Evolutionary conservation across 2,329 filamentous ascomycete genomes (phyloP).

Genomic region (Eurotiales sp.): DNA sequence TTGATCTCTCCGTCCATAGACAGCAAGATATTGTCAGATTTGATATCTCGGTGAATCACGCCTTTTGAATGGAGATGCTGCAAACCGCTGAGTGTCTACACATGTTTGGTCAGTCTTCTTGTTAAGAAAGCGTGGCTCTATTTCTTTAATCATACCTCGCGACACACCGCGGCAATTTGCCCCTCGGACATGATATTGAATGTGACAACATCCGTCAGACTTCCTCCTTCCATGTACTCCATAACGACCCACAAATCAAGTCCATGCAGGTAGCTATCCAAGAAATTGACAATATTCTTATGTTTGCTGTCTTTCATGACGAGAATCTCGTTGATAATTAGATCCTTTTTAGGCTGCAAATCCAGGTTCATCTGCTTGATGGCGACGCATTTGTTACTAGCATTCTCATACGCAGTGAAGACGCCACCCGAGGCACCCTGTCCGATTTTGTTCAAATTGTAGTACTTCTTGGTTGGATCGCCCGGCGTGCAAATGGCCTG

Average conservation of each 20-base stretch:
- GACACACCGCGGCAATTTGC: constrained; percentile 92
- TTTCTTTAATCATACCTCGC: constrained; percentile 61
- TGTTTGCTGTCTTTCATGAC: constrained; percentile 99
- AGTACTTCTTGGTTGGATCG: constrained; percentile 84
- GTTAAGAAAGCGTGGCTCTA: not conserved
- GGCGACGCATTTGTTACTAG: constrained; percentile 81
- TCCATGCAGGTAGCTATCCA: constrained; percentile 87
- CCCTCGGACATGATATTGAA: constrained; percentile 99
- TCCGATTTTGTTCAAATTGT: constrained; percentile 87
- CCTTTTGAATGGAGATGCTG: constrained; percentile 97
- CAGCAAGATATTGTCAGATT: constrained; percentile 95
- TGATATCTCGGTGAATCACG: constrained; percentile 98
- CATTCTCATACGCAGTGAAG: constrained; percentile 82
- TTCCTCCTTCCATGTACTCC: constrained; percentile 99
- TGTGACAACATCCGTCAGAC: constrained; percentile 94
- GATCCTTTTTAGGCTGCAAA: constrained; percentile 96
- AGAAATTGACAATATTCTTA: constrained; percentile 98
- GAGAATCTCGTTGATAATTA: constrained; percentile 98
- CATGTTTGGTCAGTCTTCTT: not conserved
- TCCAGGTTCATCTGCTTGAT: constrained; percentile 99
- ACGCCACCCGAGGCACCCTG: constrained; percentile 96
- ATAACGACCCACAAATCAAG: constrained; percentile 98
- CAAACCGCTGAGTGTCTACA: constrained; percentile 76
- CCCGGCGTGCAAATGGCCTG: constrained; percentile 86
- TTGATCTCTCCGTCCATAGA: constrained; percentile 96